Percentiles rank a stretch among this genome's conserved stretches.
phyloP scores from a whole-genome alignment of 768 basidiomycete genomes.

The Brasilioporus rufonigricans region DNA sequence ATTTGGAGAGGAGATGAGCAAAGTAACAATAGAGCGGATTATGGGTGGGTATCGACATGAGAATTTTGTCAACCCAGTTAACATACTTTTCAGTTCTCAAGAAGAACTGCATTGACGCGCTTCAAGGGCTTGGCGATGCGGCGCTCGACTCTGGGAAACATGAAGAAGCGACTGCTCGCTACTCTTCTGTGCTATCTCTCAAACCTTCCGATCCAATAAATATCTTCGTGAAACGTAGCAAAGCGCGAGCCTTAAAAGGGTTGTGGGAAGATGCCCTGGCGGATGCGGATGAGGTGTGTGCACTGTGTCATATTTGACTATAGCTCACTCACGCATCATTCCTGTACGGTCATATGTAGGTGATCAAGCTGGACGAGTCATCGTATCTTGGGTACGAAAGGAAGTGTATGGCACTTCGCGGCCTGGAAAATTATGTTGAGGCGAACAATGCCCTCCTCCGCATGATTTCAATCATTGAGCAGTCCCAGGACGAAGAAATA shows the following conservation, averaged over 20 bases:
- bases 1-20: background rate
- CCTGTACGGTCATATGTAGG: background rate
- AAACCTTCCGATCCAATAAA: no score
- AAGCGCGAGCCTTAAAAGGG: background rate
- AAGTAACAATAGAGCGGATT: background rate
- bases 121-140: background rate
- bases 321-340: background rate
- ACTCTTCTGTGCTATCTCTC: background rate
- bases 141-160: background rate
- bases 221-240: background rate
- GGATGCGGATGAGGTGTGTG: background rate
- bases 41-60: background rate
- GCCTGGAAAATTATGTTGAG: background rate
- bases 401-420: background rate
- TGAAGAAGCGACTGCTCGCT: background rate
- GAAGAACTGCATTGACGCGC: background rate
- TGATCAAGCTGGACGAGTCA: background rate
- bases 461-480: conserved; percentile 1
- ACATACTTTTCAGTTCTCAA: background rate
- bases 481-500: background rate
- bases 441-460: background rate
- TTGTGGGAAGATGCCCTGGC: background rate
- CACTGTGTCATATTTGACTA: no score
- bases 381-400: background rate
- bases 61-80: background rate